Base-by-base conservation (phyloP, 176 grass and related monocot species). In the Chrysopogon serrulatus region DNA sequence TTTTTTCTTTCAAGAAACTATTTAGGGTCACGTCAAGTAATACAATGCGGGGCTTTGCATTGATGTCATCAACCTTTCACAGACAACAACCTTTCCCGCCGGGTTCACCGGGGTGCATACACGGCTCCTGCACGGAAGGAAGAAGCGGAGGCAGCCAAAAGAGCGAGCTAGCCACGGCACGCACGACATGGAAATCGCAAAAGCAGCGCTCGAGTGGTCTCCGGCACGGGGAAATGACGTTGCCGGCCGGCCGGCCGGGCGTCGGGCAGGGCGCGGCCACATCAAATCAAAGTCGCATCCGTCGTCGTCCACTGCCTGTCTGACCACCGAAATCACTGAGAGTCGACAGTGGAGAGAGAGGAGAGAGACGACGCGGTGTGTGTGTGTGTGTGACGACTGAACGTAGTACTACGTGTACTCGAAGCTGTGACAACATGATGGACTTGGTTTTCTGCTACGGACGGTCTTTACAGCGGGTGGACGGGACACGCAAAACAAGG, bases 141-240 rank as follows among this genome's bases (percentile, higher is more conserved):
- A 6, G 28, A 7, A 66, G 26, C 43, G 39, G 39, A 40, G 39
- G 39, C n/a, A 8, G 61, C 61, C 33, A 36, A 67, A 2, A 23
- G 19, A 2, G 6, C 21, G 5, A 37, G 43, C 12, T 14, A 12
- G n/a, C 34, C 17, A 10, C 21, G 66, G 65, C 18, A 31, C 70
- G 19, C 26, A 15, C 71, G 21, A 53, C 49, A 53, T 53, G 49
- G 48, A 51, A 19, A 21, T 8, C 1, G 56, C 39, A 68, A 66
- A 88, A 80, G 68, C 59, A n/a, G 45, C 77, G 79, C 70, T 89
- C 62, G 76, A 89, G 37, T 75, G 48, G 37, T 32, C 30, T 79
- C 17, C 4, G 51, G 87, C 87, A 88, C 81, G 87, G 34, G 76
- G 82, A 76, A 89, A 89, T 89, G 82, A 89, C 69, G 61, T 49